Evolutionary conservation across 805 yeast species (phyloP), one percentile per base, ranked within the genome.

Genomic region (Metschnikowia chrysomelidarum): DNA sequence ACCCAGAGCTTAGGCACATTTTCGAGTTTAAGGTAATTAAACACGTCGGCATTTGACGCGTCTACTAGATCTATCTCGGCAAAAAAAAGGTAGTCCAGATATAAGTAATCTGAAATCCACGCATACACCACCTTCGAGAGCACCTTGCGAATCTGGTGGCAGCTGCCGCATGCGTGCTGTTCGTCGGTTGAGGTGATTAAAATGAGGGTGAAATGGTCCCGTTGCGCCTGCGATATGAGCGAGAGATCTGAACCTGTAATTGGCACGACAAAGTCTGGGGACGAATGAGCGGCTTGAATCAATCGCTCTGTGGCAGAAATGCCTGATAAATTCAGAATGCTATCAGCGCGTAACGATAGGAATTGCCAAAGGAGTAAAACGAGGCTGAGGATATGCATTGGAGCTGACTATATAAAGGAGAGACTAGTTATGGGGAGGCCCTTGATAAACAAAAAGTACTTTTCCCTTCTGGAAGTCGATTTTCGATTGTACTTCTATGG

Each of bases 1-100:
- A 82, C 61, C 78, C 87, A 76, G n/a, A 81, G 46, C 40, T 76
- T 80, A 1, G 94, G 93, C 3, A 81, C 76, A 2, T 75, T 61
- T 3, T 57, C 57, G 37, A 83, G 50, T 3, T 60, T 54, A 34
- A 80, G 47, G 7, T 59, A 55, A 17, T 59, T 52, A 40, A 75
- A 72, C 16, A 72, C 49, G 3, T 54, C 49, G 8, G 59, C 40
- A 46, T 79, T 79, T 2, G 61, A 53, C 2, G 51, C 44, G 32
- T 64, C 61, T 5, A 50, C 48, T 20, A 77, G 70, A 40, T 82
- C 89, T 9, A 75, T 71, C 26, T 64, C 59, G 23, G 68, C 62
- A 51, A 80, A 71, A 50, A 67, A 65, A 10, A 76, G 57, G 20
- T 62, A 54, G 41, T 64, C 48, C 16, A 67, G 52, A 4, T 56